These are phyloP conservation scores for Penicillium sp. DNA, from an alignment of 2,329 filamentous ascomycete species.

Conservation along the genomic window DNA sequence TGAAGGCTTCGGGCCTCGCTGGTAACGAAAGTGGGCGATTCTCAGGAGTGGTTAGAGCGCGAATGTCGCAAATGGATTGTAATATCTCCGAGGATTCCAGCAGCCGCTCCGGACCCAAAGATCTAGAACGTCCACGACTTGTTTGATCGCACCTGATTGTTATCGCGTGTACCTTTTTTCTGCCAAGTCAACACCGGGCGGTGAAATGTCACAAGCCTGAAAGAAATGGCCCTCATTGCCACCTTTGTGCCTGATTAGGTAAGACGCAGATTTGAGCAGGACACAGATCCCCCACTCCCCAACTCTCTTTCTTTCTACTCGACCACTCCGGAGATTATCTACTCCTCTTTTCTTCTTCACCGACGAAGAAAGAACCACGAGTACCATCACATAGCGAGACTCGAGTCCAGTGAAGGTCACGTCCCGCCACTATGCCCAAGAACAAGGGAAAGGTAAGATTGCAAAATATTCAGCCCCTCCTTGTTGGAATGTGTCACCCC, in stretches of 20 bases:
- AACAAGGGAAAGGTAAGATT: conserved; percentile 94
- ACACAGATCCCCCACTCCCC: conserved; percentile 21
- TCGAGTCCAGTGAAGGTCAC: conserved; percentile 28
- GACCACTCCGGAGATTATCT: conserved; percentile 14
- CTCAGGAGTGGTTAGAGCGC: not conserved
- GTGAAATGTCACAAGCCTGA: not conserved
- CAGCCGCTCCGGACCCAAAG: not conserved
- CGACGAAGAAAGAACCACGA: conserved; percentile 9
- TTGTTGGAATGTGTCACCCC: conserved; percentile 24
- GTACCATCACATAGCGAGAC: conserved; percentile 16
- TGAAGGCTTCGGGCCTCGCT: not conserved
- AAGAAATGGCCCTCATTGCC: conserved; percentile 11
- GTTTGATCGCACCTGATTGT: not conserved
- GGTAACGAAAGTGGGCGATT: not conserved
- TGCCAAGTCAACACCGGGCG: not conserved
- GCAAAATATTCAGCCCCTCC: conserved; percentile 28
- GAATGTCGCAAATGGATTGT: not conserved
- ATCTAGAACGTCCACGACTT: not conserved
- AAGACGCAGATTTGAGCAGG: conserved; percentile 23
- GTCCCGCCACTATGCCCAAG: conserved; percentile 77
- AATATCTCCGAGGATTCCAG: not conserved
- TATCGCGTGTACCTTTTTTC: conserved; percentile 3
- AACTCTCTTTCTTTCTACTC: conserved; percentile 14
- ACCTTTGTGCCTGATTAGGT: conserved; percentile 27
- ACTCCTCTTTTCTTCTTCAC: conserved; percentile 17